Evolutionary conservation across 495 filamentous ascomycete genomes (phyloP).

Genomic region (Neurospora sp.): DNA sequence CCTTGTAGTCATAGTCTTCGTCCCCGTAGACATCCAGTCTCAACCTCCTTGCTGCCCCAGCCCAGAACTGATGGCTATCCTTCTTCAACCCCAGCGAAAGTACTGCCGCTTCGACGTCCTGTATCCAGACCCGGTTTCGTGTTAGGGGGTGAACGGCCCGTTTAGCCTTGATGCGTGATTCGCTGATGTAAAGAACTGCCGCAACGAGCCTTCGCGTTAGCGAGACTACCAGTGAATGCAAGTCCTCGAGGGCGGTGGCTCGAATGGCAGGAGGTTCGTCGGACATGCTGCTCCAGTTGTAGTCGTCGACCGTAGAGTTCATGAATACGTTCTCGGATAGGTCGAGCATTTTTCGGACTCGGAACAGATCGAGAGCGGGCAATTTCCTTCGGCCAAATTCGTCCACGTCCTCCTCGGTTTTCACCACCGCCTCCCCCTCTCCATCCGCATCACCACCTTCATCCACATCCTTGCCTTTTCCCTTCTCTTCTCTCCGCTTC

Average conservation of each 20-base stretch:
- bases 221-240: constrained; percentile 56
- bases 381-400: constrained; percentile 25
- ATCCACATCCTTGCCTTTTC: background rate
- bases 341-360: constrained; percentile 48
- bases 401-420: constrained; percentile 17
- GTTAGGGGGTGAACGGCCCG: constrained; percentile 22
- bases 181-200: constrained; percentile 54
- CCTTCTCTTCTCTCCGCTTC: constrained; percentile 15
- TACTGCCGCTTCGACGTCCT: constrained; percentile 59
- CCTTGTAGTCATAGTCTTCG: constrained; percentile 13
- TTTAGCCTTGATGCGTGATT: constrained; percentile 40
- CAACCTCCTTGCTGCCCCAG: constrained; percentile 47
- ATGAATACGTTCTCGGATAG: constrained; percentile 66
- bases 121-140: constrained; percentile 32
- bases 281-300: constrained; percentile 53
- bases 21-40: constrained; percentile 46
- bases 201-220: constrained; percentile 61
- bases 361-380: constrained; percentile 45
- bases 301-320: constrained; percentile 53
- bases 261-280: constrained; percentile 52
- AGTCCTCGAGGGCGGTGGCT: constrained; percentile 59
- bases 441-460: constrained; percentile 7
- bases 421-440: background rate
- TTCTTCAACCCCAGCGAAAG: constrained; percentile 41
- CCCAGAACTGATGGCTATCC: constrained; percentile 47